Conservation (phyloP, 495 filamentous ascomycete species). For the Immersiella caudata region DNA sequence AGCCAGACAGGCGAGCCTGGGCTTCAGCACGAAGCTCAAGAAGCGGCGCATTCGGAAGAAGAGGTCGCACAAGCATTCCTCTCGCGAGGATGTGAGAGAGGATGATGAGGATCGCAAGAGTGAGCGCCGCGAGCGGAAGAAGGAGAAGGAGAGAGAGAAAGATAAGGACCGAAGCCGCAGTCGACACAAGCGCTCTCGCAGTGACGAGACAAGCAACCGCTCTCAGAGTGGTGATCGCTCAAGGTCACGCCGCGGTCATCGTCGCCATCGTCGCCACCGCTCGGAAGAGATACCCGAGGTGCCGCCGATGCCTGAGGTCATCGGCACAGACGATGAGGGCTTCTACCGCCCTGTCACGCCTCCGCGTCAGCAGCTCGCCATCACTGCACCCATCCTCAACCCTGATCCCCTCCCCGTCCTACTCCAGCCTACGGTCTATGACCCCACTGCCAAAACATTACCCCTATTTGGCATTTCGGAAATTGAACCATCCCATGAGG, state of each 20-base stretch:
- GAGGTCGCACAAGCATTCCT: slow-evolving; percentile 25
- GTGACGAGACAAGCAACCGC: slow-evolving; percentile 34
- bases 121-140: slow-evolving; percentile 21
- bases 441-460: slow-evolving; percentile 43
- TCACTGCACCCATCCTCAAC: slow-evolving; percentile 54
- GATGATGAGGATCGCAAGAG: slow-evolving; percentile 20
- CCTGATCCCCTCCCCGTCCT: slow-evolving; percentile 46
- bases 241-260: slow-evolving; percentile 11
- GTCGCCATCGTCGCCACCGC: slow-evolving; percentile 34
- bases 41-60: slow-evolving; percentile 51
- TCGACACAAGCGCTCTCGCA: slow-evolving; percentile 37
- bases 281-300: slow-evolving; percentile 33
- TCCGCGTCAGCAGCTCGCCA: slow-evolving; percentile 29
- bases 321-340: slow-evolving; percentile 44
- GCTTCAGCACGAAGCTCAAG: slow-evolving; percentile 51
- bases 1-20: slow-evolving; percentile 44
- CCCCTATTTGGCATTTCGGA: slow-evolving; percentile 24
- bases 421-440: slow-evolving; percentile 50
- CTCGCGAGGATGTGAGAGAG: slow-evolving; percentile 31
- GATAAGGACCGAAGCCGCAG: slow-evolving; percentile 35
- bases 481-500: slow-evolving; percentile 11
- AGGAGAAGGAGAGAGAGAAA: slow-evolving; percentile 29
- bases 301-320: slow-evolving; percentile 40
- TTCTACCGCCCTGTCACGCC: slow-evolving; percentile 44
- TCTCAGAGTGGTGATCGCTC: slow-evolving; percentile 19